Conservation (phyloP, 1,284 basidiomycete species). For the Cutaneotrichosporon mucoides region DNA sequence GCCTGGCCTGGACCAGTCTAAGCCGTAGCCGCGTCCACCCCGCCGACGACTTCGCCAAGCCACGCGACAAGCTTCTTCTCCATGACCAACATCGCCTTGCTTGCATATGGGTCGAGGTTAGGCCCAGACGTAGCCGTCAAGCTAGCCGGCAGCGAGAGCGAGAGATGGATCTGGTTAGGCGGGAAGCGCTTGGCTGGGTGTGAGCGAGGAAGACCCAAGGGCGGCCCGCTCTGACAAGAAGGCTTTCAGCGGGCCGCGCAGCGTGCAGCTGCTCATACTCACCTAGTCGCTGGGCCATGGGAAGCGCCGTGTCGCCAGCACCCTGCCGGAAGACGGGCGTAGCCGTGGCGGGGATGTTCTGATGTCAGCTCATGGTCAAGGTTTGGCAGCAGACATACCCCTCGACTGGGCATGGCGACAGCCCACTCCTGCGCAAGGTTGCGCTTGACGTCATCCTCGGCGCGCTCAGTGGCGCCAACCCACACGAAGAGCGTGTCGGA, state of each 20-base stretch:
- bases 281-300: constrained; percentile 77
- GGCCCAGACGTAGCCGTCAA: constrained; percentile 32
- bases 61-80: constrained; percentile 43
- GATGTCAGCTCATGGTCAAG: not conserved
- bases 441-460: constrained; percentile 49
- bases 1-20: no score
- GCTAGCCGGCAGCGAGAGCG: constrained; percentile 36
- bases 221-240: no score
- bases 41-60: constrained; percentile 29
- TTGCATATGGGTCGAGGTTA: constrained; percentile 36
- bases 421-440: constrained; percentile 71
- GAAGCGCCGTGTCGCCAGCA: constrained; percentile 61
- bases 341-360: constrained; percentile 54
- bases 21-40: not conserved
- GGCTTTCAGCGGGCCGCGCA: no score
- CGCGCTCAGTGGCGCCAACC: constrained; percentile 58
- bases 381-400: constrained; percentile 40
- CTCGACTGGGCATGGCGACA: constrained; percentile 67
- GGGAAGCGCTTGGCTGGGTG: constrained; percentile 38
- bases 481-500: constrained; percentile 75
- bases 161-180: constrained; percentile 42
- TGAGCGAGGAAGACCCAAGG: not conserved
- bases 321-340: constrained; percentile 65
- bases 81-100: constrained; percentile 38
- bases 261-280: constrained; percentile 36